These are phyloP conservation scores for Globisporangium perplexum DNA, from an alignment of 352 stramenopile species.

Conservation along the genomic window DNA sequence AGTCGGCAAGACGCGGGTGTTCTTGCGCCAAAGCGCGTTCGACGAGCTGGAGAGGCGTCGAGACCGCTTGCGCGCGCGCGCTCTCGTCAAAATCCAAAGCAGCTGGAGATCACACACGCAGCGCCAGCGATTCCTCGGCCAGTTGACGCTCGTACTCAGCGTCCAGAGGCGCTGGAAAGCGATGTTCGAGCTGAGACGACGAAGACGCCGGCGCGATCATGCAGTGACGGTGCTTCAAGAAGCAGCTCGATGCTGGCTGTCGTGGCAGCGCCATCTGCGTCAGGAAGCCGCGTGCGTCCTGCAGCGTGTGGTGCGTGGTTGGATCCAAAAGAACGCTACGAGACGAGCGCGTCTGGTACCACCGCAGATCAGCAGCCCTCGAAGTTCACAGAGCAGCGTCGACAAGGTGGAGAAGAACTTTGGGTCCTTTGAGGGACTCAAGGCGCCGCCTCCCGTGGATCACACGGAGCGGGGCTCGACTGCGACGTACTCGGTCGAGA, in stretches of 20 bases:
- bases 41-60: constrained; percentile 53
- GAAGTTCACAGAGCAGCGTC: constrained; percentile 1
- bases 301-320: constrained; percentile 25
- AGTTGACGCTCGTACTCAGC: constrained; percentile 28
- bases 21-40: constrained; percentile 58
- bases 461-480: constrained; percentile 12
- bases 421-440: not conserved
- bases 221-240: constrained; percentile 34
- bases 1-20: constrained; percentile 63
- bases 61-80: constrained; percentile 23
- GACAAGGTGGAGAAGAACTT: constrained; percentile 5
- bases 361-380: not conserved
- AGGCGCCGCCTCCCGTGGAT: constrained; percentile 5
- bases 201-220: constrained; percentile 21
- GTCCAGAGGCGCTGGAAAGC: constrained; percentile 58
- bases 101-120: constrained; percentile 34
- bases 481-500: constrained; percentile 15
- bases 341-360: not conserved
- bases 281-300: constrained; percentile 22
- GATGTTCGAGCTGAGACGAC: constrained; percentile 36
- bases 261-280: constrained; percentile 13
- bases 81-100: constrained; percentile 38
- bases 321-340: constrained; percentile 11
- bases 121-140: constrained; percentile 22
- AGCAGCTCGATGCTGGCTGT: constrained; percentile 25